phyloP scores from a whole-genome alignment of 306 rosid genomes.

The Citrullus colocynthis region DNA sequence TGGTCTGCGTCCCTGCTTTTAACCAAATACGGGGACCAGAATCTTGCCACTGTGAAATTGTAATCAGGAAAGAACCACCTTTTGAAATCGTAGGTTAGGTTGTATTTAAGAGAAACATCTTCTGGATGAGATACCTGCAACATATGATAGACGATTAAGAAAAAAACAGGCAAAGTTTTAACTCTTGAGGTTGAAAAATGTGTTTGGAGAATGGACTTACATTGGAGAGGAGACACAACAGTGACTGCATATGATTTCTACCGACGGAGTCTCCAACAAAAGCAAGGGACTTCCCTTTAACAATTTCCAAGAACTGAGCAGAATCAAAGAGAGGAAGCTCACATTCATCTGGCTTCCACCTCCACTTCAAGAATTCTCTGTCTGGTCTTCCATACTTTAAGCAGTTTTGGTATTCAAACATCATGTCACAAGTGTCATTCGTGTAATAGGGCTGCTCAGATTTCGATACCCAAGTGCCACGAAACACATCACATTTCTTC shows the following conservation, averaged over 20 bases:
- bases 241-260: slow-evolving; percentile 21
- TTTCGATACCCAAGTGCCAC: slow-evolving; percentile 15
- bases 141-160: background rate
- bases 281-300: slow-evolving; percentile 21
- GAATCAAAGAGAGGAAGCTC: slow-evolving; percentile 16
- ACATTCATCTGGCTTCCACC: slow-evolving; percentile 19
- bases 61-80: slow-evolving; percentile 40
- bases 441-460: slow-evolving; percentile 5
- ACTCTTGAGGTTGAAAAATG: background rate
- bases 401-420: slow-evolving; percentile 11
- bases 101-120: slow-evolving; percentile 31
- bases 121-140: slow-evolving; percentile 56
- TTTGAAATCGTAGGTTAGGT: slow-evolving; percentile 33
- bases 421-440: slow-evolving; percentile 10
- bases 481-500: slow-evolving; percentile 11
- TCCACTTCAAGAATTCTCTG: slow-evolving; percentile 15
- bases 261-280: slow-evolving; percentile 22
- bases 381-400: slow-evolving; percentile 21
- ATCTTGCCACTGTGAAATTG: slow-evolving; percentile 52
- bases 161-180: background rate
- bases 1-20: slow-evolving; percentile 32
- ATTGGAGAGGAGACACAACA: slow-evolving; percentile 18
- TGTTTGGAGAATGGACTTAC: slow-evolving; percentile 1
- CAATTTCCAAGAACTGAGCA: slow-evolving; percentile 17
- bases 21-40: slow-evolving; percentile 77